Evolutionary conservation across 345 rosid species (phyloP).

Genomic region (Lepidium africanum): DNA sequence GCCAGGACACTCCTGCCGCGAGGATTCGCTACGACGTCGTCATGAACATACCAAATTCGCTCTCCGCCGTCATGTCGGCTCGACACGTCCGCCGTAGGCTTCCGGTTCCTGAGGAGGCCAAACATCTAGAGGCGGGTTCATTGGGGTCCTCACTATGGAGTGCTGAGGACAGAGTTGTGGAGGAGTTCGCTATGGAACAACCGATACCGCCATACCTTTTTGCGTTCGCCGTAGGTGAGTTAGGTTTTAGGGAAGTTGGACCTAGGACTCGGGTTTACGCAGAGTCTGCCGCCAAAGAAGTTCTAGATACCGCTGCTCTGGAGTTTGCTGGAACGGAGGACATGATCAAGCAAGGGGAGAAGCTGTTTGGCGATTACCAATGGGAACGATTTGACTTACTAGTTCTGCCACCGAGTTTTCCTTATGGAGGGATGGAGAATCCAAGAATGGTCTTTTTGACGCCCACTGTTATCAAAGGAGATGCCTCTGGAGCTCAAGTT

Average conservation of each 20-base stretch:
- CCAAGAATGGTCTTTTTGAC: constrained; percentile 86
- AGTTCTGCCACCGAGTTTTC: constrained; percentile 90
- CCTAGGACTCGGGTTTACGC: constrained; percentile 79
- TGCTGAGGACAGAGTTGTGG: constrained; percentile 65
- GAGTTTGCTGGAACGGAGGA: constrained; percentile 93
- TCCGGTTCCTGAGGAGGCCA: constrained; percentile 45
- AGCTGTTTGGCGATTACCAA: constrained; percentile 63
- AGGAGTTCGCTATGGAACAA: constrained; percentile 85
- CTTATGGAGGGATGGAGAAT: constrained; percentile 93
- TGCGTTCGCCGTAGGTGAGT: constrained; percentile 85
- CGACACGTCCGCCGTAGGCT: constrained; percentile 53
- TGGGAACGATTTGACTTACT: constrained; percentile 90
- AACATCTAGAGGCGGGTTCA: constrained; percentile 15
- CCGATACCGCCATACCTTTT: constrained; percentile 90
- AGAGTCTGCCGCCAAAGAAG: constrained; percentile 39
- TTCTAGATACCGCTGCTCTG: constrained; percentile 67
- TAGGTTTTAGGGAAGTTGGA: constrained; percentile 76
- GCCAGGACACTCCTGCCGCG: constrained; percentile 95
- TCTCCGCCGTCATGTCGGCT: constrained; percentile 90
- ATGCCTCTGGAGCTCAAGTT: constrained; percentile 77
- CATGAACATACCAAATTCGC: constrained; percentile 53
- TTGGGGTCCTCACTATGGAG: constrained; percentile 38
- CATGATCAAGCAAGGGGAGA: constrained; percentile 81
- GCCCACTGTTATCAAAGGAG: constrained; percentile 88
- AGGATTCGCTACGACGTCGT: constrained; percentile 56